A percentile compares a stretch with the other conserved stretches of the same genome.
These are phyloP conservation scores for Chaetomiaceae sp. DNA, from an alignment of 2,329 filamentous ascomycete genomes.

Conservation along the genomic window DNA sequence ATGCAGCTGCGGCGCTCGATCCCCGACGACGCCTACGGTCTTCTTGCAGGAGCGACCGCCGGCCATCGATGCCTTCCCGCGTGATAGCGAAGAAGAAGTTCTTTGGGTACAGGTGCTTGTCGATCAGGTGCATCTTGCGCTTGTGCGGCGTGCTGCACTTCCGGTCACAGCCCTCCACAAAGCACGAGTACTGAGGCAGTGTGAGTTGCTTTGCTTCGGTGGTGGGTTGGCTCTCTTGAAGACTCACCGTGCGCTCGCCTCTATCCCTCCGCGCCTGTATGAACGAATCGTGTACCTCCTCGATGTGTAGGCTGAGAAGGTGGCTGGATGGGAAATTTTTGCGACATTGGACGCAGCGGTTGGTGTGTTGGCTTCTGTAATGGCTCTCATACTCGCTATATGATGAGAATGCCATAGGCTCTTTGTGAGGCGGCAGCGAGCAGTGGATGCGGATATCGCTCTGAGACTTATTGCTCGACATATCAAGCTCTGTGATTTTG, in stretches of 20 bases:
- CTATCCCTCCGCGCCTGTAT: conserved; percentile 63
- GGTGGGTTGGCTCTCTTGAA: neutral
- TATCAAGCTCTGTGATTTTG: conserved; percentile 58
- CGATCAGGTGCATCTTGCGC: conserved; percentile 79
- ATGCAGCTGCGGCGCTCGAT: conserved; percentile 36
- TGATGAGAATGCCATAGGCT: conserved; percentile 62
- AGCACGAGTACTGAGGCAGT: conserved; percentile 66
- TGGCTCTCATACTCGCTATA: conserved; percentile 83
- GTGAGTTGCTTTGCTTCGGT: conserved; percentile 1
- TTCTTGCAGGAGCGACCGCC: conserved; percentile 70
- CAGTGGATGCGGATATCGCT: conserved; percentile 60
- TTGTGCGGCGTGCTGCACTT: conserved; percentile 80
- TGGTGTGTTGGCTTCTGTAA: conserved; percentile 72
- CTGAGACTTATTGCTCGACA: conserved; percentile 29
- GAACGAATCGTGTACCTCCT: conserved; percentile 85
- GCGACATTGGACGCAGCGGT: conserved; percentile 77
- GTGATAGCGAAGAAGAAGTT: conserved; percentile 86
- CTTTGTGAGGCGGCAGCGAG: conserved; percentile 70
- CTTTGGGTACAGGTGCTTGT: conserved; percentile 87
- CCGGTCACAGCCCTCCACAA: conserved; percentile 80
- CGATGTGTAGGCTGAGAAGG: conserved; percentile 76
- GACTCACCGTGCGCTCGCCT: conserved; percentile 77
- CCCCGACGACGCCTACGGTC: conserved; percentile 42
- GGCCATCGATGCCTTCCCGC: conserved; percentile 81
- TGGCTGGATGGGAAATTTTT: conserved; percentile 84